A percentile compares a stretch with the other conserved stretches of the same genome.
These are phyloP conservation scores for Mimosa bimucronata DNA, from an alignment of 306 rosid genomes.

Conservation along the genomic window DNA sequence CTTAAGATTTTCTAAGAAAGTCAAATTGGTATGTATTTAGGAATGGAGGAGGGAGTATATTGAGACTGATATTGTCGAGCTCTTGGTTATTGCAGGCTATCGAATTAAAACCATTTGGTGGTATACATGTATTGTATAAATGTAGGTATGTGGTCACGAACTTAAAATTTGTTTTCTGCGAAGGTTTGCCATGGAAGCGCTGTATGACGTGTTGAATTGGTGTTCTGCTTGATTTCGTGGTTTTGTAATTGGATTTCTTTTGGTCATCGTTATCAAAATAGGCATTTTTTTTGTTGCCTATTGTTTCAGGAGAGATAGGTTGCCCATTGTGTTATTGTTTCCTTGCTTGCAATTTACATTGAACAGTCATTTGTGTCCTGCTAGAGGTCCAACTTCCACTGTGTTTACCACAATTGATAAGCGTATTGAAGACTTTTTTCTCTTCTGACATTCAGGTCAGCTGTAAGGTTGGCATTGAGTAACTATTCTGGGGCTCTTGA, in stretches of 20 bases:
- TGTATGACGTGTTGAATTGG: neutral
- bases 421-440: conserved; percentile 9
- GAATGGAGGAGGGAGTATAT: no score
- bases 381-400: neutral
- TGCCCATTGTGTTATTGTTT: neutral
- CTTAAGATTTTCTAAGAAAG: no score
- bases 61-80: conserved; percentile 14
- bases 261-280: neutral
- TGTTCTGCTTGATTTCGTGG: neutral
- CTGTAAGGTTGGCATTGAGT: conserved; percentile 65
- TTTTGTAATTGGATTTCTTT: neutral
- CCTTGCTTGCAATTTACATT: neutral
- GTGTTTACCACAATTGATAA: neutral
- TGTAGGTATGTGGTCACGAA: conserved; percentile 58
- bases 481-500: conserved; percentile 72
- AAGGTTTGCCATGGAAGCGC: neutral
- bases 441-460: conserved; percentile 58
- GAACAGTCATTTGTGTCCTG: neutral
- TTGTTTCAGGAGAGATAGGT: conserved; percentile 1
- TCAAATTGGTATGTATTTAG: no score
- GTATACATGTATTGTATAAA: conserved; percentile 59
- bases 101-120: conserved; percentile 76
- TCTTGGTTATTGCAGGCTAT: conserved; percentile 68
- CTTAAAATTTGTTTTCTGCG: conserved; percentile 2
- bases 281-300: conserved; percentile 4